These are phyloP conservation scores for Fusarium siculi DNA, from an alignment of 2,329 filamentous ascomycete genomes.

Conservation along the genomic window DNA sequence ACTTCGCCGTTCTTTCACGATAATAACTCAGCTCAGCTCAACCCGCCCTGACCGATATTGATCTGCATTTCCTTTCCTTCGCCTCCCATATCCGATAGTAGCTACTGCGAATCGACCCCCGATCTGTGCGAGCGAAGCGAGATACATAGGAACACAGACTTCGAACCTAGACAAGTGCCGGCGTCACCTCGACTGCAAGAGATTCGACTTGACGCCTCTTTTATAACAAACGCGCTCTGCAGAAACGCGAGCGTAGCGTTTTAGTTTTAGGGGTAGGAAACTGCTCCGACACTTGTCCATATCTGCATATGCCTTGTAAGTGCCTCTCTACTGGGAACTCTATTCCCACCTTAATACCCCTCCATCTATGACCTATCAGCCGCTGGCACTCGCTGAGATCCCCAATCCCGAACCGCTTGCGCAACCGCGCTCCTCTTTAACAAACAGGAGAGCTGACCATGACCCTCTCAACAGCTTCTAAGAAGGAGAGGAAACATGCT, in stretches of 20 bases:
- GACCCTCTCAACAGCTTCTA: constrained; percentile 51
- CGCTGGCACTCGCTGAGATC: not conserved
- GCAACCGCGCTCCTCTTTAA: constrained; percentile 22
- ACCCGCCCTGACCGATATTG: not conserved
- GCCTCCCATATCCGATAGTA: constrained; percentile 10
- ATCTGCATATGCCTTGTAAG: constrained; percentile 52
- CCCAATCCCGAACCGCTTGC: constrained; percentile 20
- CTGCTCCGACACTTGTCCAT: constrained; percentile 46
- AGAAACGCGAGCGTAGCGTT: constrained; percentile 42
- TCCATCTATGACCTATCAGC: constrained; percentile 22
- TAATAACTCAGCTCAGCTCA: constrained; percentile 13
- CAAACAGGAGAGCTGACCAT: constrained; percentile 39
- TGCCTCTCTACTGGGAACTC: constrained; percentile 25
- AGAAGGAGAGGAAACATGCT: constrained; percentile 66
- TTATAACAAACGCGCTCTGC: constrained; percentile 40
- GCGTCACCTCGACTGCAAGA: constrained; percentile 27
- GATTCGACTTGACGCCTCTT: constrained; percentile 26
- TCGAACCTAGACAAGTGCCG: constrained; percentile 34
- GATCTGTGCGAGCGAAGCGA: constrained; percentile 31
- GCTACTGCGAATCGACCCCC: constrained; percentile 20
- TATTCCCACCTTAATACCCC: constrained; percentile 20
- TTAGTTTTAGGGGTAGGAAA: constrained; percentile 43
- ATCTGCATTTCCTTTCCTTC: not conserved
- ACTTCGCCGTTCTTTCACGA: constrained; percentile 31
- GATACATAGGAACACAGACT: constrained; percentile 28